Evolutionary conservation across 371 early-diverging fungal species (phyloP).

Genomic region (Actinomortierella ambigua): DNA sequence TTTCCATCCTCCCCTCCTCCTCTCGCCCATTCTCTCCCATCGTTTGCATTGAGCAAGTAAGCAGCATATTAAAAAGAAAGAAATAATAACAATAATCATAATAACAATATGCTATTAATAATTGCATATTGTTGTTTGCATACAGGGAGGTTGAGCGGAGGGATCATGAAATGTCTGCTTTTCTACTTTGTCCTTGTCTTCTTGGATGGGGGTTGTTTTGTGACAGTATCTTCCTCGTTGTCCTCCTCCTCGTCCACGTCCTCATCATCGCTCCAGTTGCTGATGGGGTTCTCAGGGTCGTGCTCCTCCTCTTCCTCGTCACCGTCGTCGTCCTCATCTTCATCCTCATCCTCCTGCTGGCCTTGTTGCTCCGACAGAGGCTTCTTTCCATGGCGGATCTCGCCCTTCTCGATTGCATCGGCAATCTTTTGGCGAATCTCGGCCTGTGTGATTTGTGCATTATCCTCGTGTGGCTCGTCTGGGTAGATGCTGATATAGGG

Average conservation of each 20-base stretch:
- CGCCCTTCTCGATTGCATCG: too few species aligned
- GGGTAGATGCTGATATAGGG: slow-evolving; percentile 36
- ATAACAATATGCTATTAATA: too few species aligned
- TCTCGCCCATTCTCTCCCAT: too few species aligned
- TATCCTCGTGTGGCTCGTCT: slow-evolving; percentile 21
- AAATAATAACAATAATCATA: too few species aligned
- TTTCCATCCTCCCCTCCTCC: too few species aligned
- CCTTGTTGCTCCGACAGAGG: background rate
- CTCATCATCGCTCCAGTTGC: slow-evolving; percentile 36
- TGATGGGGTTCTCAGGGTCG: slow-evolving; percentile 12
- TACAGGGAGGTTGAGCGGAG: too few species aligned
- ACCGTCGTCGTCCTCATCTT: background rate
- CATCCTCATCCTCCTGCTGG: background rate
- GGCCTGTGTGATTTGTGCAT: slow-evolving; percentile 12
- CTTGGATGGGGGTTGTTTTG: too few species aligned
- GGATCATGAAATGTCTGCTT: too few species aligned
- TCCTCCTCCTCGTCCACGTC: background rate
- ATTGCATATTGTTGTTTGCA: too few species aligned
- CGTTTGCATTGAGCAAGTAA: too few species aligned
- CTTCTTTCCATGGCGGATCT: slow-evolving; percentile 9
- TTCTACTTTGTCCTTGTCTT: too few species aligned
- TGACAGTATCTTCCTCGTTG: background rate
- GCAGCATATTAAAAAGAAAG: too few species aligned
- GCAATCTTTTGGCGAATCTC: slow-evolving; percentile 26
- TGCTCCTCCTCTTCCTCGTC: background rate